phyloP scores from a whole-genome alignment of 148 eudicot species.

The Amaranthus palmeri region DNA sequence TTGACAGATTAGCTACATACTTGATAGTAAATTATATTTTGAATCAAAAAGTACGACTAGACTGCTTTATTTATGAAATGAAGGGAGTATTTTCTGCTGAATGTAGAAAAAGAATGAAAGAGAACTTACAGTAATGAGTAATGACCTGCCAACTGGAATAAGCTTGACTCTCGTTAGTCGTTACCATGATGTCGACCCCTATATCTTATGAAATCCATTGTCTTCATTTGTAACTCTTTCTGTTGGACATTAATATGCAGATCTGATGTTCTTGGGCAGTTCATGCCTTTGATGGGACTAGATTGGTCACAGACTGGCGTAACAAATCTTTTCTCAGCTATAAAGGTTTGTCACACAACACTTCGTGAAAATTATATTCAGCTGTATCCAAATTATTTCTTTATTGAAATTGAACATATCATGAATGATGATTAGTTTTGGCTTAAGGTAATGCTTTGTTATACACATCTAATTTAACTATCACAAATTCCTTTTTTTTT shows the following conservation, averaged over 20 bases:
- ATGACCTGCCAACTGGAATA: neutral
- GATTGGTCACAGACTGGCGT: slow-evolving; percentile 99
- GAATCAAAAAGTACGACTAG: too few relatives aligned
- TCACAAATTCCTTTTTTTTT: neutral
- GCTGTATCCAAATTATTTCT: neutral
- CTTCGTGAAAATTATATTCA: neutral
- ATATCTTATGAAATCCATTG: neutral
- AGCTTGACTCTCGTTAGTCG: neutral
- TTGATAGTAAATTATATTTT: too few relatives aligned
- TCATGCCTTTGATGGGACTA: slow-evolving; percentile 95
- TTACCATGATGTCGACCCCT: neutral
- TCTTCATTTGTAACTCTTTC: slow-evolving; percentile 10
- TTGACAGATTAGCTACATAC: too few relatives aligned
- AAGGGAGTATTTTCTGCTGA: too few relatives aligned
- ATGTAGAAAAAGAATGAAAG: neutral
- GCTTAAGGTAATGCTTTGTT: neutral
- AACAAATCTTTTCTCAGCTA: slow-evolving; percentile 89
- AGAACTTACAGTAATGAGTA: neutral
- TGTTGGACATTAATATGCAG: slow-evolving; percentile 32
- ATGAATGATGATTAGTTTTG: neutral
- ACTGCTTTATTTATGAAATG: too few relatives aligned
- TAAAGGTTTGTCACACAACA: slow-evolving; percentile 53
- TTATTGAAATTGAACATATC: neutral
- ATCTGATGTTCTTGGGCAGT: slow-evolving; percentile 96
- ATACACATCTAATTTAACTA: neutral